phyloP scores from a whole-genome alignment of 148 eudicot genomes.

The Rhododendron molle region DNA sequence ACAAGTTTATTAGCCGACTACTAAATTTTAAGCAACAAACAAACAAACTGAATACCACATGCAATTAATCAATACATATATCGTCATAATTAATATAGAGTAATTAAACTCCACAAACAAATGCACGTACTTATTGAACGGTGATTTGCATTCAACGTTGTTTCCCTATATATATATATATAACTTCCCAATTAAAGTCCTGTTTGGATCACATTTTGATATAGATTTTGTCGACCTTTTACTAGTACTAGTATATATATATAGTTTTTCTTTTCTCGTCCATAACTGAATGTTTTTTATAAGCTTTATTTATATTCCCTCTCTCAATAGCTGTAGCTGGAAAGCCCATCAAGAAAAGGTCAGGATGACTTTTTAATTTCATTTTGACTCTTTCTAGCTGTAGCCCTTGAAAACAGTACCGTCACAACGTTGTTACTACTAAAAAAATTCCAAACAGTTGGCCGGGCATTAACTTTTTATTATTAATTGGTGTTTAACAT shows the following conservation, averaged over 20 bases:
- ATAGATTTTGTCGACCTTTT: neutral
- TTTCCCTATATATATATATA: neutral
- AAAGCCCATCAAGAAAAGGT: neutral
- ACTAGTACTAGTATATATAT: too few relatives aligned
- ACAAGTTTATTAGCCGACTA: neutral
- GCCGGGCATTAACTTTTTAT: too few relatives aligned
- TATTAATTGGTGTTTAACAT: too few relatives aligned
- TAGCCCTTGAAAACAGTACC: neutral
- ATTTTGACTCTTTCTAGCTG: neutral
- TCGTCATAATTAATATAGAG: too few relatives aligned
- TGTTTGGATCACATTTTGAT: conserved; percentile 1
- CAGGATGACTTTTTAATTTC: neutral
- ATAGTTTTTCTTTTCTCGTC: neutral
- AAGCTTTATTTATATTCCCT: too few relatives aligned
- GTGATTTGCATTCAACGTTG: neutral
- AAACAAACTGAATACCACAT: neutral
- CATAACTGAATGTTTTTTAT: neutral
- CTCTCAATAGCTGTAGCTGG: neutral
- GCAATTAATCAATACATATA: too few relatives aligned
- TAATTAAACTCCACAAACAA: too few relatives aligned
- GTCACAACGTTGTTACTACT: neutral
- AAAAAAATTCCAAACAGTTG: neutral
- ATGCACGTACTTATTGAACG: too few relatives aligned
- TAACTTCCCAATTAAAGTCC: neutral
- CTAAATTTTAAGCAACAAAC: neutral